These are phyloP conservation scores for Eucalyptus guilfoylei DNA, from an alignment of 345 rosid species.

Conservation along the genomic window DNA sequence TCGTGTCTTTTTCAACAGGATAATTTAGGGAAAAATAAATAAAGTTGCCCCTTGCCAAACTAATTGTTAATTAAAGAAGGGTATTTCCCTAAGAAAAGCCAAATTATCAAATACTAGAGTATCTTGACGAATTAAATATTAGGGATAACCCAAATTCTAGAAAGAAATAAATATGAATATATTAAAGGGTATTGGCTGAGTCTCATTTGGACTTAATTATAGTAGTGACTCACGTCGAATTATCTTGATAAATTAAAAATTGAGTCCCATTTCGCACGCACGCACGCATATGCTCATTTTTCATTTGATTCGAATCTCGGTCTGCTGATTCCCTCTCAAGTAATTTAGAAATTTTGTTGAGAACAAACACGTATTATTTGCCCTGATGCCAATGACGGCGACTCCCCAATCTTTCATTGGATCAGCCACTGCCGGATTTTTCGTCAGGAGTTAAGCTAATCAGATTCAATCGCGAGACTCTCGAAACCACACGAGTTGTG, in stretches of 20 bases:
- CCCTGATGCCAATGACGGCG: background rate
- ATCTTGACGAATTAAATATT: background rate
- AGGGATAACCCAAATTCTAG: background rate
- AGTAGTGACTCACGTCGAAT: background rate
- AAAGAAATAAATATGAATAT: background rate
- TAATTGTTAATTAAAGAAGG: background rate
- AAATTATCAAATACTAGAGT: background rate
- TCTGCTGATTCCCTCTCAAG: background rate
- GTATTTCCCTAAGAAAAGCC: background rate
- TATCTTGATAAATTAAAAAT: background rate
- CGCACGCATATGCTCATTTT: background rate
- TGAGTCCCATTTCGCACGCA: background rate
- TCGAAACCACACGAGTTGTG: background rate
- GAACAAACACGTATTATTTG: too few relatives aligned
- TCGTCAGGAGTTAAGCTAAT: background rate
- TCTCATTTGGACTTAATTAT: background rate
- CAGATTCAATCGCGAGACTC: background rate
- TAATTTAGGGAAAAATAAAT: background rate
- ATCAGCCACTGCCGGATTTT: background rate
- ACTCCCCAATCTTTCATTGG: background rate
- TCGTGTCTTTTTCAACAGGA: background rate
- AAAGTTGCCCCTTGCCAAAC: background rate
- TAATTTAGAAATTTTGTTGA: too few relatives aligned
- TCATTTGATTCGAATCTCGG: background rate
- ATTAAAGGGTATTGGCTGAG: background rate